Evolutionary conservation across 768 basidiomycete genomes (phyloP), one percentile per base, ranked within the genome.

Genomic region (Daedaleopsis sinensis): DNA sequence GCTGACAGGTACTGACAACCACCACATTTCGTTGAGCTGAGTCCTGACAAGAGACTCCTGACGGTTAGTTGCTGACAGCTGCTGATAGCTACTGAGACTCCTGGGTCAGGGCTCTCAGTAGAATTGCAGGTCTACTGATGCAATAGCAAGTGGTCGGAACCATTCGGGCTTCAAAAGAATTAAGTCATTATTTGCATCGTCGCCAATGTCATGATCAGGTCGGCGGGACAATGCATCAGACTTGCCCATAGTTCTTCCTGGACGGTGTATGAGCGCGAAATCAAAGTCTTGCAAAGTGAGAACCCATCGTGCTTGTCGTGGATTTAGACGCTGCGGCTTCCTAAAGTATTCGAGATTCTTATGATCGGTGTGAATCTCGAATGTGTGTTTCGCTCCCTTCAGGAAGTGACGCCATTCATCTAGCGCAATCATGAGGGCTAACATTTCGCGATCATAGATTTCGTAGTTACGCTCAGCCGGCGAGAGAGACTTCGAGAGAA

Each of bases 391-490:
- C 5, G 56, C 21, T 4, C 70, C 69, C 43, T 65, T 59, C 2
- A 75, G 60, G 58, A 67, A 73, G 13, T 71, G 70, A 0, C 68
- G 43, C 70, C 69, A 74, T 16, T 64, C 59, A 12, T 67, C 59
- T 8, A 73, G 55, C 0, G 71, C 65, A 5, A 61, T 27, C 12
- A 79, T 71, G 16, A 79, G 71, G 0, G 76, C 76, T 0, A 78
- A 66, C 1, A 79, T 55, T 62, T 80, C 79, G 53, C 74, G 74
- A 56, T 79, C 65, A 61, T 77, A 77, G 51, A 67, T 65, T 23
- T 66, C 27, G 32, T 70, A 70, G 55, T 78, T 78, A 1, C 62
- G 53, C 55, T 78, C 73, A 0, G 74, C 65, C 0, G 46, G 44
- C 15, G 55, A 55, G 6, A 64, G 39, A 7, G 37, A 23, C 57